Base-by-base conservation (phyloP, 2,329 filamentous ascomycete species). In the Westerdykella sp. region DNA sequence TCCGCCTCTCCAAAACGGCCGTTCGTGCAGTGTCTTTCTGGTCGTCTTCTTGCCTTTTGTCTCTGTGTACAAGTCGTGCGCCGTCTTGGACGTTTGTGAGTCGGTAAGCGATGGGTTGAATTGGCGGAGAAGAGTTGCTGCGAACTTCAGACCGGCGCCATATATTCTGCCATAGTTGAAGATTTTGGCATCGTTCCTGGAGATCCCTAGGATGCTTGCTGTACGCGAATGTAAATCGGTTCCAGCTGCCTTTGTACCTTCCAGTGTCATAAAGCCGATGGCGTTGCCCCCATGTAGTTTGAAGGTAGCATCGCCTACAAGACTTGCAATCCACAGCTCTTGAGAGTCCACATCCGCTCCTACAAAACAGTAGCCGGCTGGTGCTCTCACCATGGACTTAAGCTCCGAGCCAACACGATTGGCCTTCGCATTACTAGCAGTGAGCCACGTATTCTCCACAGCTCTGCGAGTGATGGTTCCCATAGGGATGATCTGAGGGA, bases 91-190 rank as follows among this genome's bases (percentile, higher is more conserved):
- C 0, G 93, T 95, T 66, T 96, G 76, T 23, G 77, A 73, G 56
- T 97, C 93, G 0, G 84, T 84, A 28, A 98, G 72, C 15, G 71
- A 76, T 1, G 91, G 89, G 57, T 97, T 96, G 72, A 98, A 98
- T 60, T 97, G 93, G 6, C 90, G 81, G 2, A 98, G 77, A 2
- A 98, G 74, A 9, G 87, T 94, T 2, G 85, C 83, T 0, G 93
- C 93, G 61, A 98, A 98, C 55, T 89, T 95, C 40, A 97, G 72
- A 0, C 93, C 94, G 4, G 93, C 94, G n/a, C 93, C 94, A 60
- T 98, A 98, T 39, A 98, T 98, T 34, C 94, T 87, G 6, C 94
- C 94, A 57, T 98, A 98, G 65, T 98, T 98, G 75, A 98, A 98
- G 1, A 98, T 81, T 63, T 98, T 98, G 45, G 93, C 93, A 59